Evolutionary conservation across 257 asterid genomes (phyloP), one percentile per base, ranked within the genome.

Genomic region (Pogostemon cablin): DNA sequence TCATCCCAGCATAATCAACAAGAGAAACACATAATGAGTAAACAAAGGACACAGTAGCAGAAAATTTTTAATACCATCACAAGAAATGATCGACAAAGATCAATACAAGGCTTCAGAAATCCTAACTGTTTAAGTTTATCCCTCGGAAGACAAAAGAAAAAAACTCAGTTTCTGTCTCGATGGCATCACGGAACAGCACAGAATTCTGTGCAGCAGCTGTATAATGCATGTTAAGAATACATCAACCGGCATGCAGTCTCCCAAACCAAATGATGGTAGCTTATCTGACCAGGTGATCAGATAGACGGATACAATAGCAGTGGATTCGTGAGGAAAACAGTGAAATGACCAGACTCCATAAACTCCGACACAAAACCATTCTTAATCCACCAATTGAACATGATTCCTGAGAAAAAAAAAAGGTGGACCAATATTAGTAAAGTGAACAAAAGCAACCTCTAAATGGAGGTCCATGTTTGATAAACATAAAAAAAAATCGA

Each of bases 161-260:
- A 60, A 34, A 67, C 47, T 47, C 35, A 5, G 15, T 59, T 42
- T 72, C 71, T 46, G 77, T 68, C 77, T 40, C 70, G 54, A 64
- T 72, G 38, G 63, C 79, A 57, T 53, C 77, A 69, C 38, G 69
- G 49, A 63, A 72, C 69, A 67, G 75, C 74, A 75, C 78, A 72
- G 56, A 40, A 68, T 62, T 72, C 39, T 57, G 65, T 55, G 71
- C 62, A 74, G 60, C 68, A 43, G 15, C 41, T 62, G 9, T 56
- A 32, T 56, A 43, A 61, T 73, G 77, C 74, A 76, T 43, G 64
- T 38, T 32, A 64, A 62, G 41, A 57, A 69, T 55, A 73, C 38
- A 2, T 17, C 59, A 37, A 63, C 56, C 8, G 15, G 5, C 72
- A 34, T 53, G 58, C 65, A 34, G 63, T 34, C 59, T 64, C 75